phyloP scores from a whole-genome alignment of 768 basidiomycete genomes.

The Lentinus brumalis region DNA sequence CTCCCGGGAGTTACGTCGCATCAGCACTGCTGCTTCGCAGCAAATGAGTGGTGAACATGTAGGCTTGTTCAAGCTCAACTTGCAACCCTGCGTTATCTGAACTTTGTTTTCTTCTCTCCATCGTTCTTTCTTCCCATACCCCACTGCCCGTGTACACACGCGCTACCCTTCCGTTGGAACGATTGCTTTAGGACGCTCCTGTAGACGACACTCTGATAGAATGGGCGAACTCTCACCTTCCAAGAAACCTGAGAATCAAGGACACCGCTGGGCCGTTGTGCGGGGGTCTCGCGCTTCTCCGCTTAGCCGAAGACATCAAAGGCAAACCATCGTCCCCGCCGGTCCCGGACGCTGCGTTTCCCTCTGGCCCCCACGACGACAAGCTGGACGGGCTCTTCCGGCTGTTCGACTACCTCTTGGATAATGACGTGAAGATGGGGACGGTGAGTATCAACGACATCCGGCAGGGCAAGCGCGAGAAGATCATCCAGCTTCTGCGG shows the following conservation, averaged over 20 bases:
- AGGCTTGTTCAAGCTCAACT: slow-evolving; percentile 12
- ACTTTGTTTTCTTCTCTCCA: slow-evolving; percentile 4
- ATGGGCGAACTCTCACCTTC: slow-evolving; percentile 90
- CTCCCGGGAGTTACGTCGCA: slow-evolving; percentile 60
- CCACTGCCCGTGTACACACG: slow-evolving; percentile 5
- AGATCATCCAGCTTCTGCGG: slow-evolving; percentile 76
- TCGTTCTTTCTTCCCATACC: background rate
- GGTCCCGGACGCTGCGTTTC: slow-evolving; percentile 81
- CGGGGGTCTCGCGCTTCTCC: slow-evolving; percentile 78
- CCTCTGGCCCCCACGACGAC: slow-evolving; percentile 64
- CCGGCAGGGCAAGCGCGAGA: slow-evolving; percentile 76
- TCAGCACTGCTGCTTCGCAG: slow-evolving; percentile 15
- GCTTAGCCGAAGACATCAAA: slow-evolving; percentile 82
- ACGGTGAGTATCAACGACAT: slow-evolving; percentile 94
- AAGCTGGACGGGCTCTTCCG: slow-evolving; percentile 86
- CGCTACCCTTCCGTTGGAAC: slow-evolving; percentile 3
- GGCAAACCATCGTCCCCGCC: slow-evolving; percentile 65
- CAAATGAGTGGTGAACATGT: slow-evolving; percentile 18
- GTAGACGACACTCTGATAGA: slow-evolving; percentile 64
- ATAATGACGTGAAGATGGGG: slow-evolving; percentile 90
- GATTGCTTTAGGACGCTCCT: slow-evolving; percentile 12
- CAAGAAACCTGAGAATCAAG: slow-evolving; percentile 57
- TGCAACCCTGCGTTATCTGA: slow-evolving; percentile 8
- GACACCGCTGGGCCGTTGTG: slow-evolving; percentile 47
- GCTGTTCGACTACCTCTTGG: slow-evolving; percentile 89